Conservation (phyloP, 305 asterid species). For the Fraxinus albicans region DNA sequence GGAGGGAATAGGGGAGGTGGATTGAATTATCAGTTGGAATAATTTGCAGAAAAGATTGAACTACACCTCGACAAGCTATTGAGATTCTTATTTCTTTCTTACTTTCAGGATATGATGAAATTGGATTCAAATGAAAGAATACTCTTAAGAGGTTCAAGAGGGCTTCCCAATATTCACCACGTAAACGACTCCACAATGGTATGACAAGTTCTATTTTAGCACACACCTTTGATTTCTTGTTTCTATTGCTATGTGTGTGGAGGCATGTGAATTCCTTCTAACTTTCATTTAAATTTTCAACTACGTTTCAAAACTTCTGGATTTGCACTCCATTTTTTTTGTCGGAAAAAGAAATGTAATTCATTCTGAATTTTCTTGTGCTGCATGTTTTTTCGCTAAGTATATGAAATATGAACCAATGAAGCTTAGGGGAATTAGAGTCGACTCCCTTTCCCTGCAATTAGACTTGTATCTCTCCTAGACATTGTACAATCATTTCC, state of each 20-base stretch:
- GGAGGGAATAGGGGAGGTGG: neutral
- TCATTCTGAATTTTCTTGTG: too few species aligned
- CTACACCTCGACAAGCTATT: neutral
- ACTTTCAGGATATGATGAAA: constrained; percentile 85
- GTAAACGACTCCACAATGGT: constrained; percentile 80
- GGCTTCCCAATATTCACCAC: constrained; percentile 84
- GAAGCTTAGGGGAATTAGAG: too few species aligned
- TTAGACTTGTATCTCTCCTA: neutral
- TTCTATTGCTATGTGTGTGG: neutral
- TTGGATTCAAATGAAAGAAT: constrained; percentile 67
- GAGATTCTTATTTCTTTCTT: constrained; percentile 13
- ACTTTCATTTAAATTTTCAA: too few species aligned
- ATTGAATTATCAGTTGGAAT: neutral
- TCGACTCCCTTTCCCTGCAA: neutral
- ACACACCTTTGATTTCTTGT: neutral
- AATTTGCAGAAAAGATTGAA: neutral
- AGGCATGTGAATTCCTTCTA: neutral
- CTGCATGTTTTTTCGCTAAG: too few species aligned
- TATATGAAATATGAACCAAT: too few species aligned
- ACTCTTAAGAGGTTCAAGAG: constrained; percentile 65
- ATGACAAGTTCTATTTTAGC: constrained; percentile 9
- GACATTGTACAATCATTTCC: neutral
- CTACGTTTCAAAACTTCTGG: too few species aligned
- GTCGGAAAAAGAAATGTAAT: too few species aligned
- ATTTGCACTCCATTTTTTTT: too few species aligned